Percentiles rank a stretch among this genome's conserved stretches.
Evolutionary conservation across 1,139 yeast genomes (phyloP).

Genomic region (Debaryomyces sp.): DNA sequence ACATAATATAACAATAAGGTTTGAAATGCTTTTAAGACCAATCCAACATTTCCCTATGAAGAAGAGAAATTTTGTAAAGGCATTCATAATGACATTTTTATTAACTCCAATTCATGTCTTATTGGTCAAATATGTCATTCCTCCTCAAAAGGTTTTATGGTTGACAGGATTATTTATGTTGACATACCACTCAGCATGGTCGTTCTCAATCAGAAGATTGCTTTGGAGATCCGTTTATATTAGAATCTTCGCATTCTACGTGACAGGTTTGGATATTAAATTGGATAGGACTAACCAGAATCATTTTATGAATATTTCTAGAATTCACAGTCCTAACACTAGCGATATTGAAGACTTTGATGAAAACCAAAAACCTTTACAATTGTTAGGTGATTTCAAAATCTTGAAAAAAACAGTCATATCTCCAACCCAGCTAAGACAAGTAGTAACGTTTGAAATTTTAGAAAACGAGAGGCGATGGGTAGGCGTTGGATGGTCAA

Average conservation of each 20-base stretch:
- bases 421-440: slow-evolving; percentile 47
- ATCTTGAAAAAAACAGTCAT: slow-evolving; percentile 42
- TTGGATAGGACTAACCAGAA: slow-evolving; percentile 22
- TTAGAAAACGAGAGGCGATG: slow-evolving; percentile 64
- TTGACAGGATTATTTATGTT: slow-evolving; percentile 41
- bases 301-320: slow-evolving; percentile 20
- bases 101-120: slow-evolving; percentile 53
- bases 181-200: slow-evolving; percentile 59
- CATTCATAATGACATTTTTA: slow-evolving; percentile 33
- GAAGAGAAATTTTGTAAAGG: slow-evolving; percentile 29
- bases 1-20: slow-evolving; percentile 51
- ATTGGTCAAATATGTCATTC: slow-evolving; percentile 35
- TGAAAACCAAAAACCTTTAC: slow-evolving; percentile 13
- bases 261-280: slow-evolving; percentile 50
- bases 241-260: slow-evolving; percentile 42
- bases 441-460: slow-evolving; percentile 51
- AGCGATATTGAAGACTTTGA: slow-evolving; percentile 28
- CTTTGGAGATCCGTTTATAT: slow-evolving; percentile 58
- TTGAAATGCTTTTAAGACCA: slow-evolving; percentile 48
- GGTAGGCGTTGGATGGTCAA: slow-evolving; percentile 64
- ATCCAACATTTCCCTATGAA: slow-evolving; percentile 34
- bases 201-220: slow-evolving; percentile 50
- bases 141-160: slow-evolving; percentile 41
- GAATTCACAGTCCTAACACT: slow-evolving; percentile 27
- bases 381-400: slow-evolving; percentile 40